A percentile compares a stretch with the other conserved stretches of the same genome.
These are phyloP conservation scores for Daedaleopsis nitida DNA, from an alignment of 768 basidiomycete genomes.

Conservation along the genomic window DNA sequence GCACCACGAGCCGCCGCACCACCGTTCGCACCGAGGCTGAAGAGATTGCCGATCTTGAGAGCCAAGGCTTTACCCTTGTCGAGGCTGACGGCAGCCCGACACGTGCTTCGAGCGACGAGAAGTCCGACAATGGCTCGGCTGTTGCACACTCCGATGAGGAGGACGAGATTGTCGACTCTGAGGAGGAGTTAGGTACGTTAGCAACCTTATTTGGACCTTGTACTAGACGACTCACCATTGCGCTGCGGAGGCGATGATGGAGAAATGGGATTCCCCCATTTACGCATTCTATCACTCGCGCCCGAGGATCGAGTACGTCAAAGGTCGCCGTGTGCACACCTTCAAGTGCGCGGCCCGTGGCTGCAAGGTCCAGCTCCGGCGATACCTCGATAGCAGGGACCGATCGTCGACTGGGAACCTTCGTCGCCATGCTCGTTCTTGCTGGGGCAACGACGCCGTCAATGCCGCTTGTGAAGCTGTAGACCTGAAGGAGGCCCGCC, in stretches of 20 bases:
- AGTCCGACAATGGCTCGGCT: too few species aligned
- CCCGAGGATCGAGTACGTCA: constrained; percentile 21
- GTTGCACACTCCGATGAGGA: not conserved
- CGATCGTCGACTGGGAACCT: constrained; percentile 32
- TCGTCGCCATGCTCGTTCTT: constrained; percentile 30
- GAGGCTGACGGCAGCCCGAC: not conserved
- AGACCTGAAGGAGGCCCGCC: not conserved
- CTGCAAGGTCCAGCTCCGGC: constrained; percentile 19
- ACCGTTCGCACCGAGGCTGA: not conserved
- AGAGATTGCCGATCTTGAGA: not conserved
- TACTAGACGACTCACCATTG: not conserved
- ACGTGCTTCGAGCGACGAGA: not conserved
- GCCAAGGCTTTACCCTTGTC: not conserved
- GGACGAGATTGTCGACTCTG: not conserved
- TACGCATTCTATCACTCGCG: constrained; percentile 31
- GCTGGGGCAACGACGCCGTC: constrained; percentile 35
- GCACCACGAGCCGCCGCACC: not conserved
- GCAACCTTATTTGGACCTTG: not conserved
- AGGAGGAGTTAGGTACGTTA: not conserved
- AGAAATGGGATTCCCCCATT: constrained; percentile 31
- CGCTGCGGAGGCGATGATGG: constrained; percentile 13
- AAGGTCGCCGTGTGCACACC: constrained; percentile 21
- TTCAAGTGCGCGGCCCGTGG: constrained; percentile 28
- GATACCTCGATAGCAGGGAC: constrained; percentile 31
- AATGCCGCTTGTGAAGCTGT: constrained; percentile 15